These are phyloP conservation scores for Paecilomyces formosus DNA, from an alignment of 2,329 filamentous ascomycete genomes.

Conservation along the genomic window DNA sequence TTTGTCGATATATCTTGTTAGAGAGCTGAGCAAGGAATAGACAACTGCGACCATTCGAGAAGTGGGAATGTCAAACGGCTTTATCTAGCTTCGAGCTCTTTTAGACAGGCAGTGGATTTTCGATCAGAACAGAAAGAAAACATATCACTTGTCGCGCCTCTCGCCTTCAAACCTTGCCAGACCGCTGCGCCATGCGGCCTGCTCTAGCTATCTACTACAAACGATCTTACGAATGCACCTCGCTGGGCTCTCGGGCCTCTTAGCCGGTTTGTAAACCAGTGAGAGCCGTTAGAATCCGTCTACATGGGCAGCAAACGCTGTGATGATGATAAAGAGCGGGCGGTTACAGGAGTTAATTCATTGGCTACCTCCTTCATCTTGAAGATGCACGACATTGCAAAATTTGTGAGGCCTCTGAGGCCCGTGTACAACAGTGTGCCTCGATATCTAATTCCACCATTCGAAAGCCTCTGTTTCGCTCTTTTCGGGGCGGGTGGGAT, in stretches of 20 bases:
- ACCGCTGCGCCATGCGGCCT: constrained; percentile 19
- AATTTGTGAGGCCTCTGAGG: background rate
- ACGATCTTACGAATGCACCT: constrained; percentile 10
- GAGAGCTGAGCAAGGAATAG: constrained; percentile 53
- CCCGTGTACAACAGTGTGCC: background rate
- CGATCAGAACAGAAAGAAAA: constrained; percentile 24
- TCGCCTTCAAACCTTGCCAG: constrained; percentile 4
- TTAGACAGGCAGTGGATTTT: constrained; percentile 55
- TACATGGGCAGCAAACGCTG: constrained; percentile 1
- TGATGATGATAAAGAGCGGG: background rate
- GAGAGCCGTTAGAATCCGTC: constrained; percentile 13
- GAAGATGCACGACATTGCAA: background rate
- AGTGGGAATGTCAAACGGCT: constrained; percentile 36
- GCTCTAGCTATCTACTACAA: constrained; percentile 14
- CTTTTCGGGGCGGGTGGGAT: background rate
- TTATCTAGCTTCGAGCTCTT: constrained; percentile 65
- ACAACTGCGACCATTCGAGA: constrained; percentile 28
- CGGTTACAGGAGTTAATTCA: background rate
- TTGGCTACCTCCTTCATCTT: background rate
- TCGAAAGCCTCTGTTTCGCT: background rate
- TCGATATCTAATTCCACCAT: background rate
- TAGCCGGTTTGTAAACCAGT: constrained; percentile 20
- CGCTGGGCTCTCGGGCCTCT: constrained; percentile 13
- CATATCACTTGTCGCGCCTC: constrained; percentile 30
- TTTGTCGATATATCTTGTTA: constrained; percentile 65